phyloP scores from a whole-genome alignment of 257 asterid genomes.

The Solanum commersonii region DNA sequence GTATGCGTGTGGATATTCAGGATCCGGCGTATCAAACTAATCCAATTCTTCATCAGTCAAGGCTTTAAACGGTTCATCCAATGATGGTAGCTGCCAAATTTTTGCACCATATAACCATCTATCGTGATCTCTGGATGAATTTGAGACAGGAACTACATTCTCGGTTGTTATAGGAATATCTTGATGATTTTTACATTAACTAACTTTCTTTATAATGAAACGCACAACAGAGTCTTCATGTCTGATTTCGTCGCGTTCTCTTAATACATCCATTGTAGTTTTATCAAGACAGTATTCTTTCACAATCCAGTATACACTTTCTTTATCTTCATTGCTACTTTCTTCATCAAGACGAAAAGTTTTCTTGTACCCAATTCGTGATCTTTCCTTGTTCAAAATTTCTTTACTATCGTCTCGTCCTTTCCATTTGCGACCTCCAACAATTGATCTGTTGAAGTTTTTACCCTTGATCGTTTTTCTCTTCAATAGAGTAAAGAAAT shows the following conservation, averaged over 20 bases:
- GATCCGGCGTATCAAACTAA: not conserved
- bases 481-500: not conserved
- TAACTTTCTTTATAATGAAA: not conserved
- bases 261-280: not conserved
- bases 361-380: not conserved
- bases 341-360: not conserved
- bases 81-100: not conserved
- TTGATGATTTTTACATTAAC: too few species aligned
- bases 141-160: not conserved
- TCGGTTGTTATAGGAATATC: too few species aligned
- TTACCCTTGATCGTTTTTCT: not conserved
- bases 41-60: not conserved
- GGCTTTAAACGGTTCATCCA: not conserved
- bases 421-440: not conserved
- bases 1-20: not conserved
- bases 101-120: not conserved
- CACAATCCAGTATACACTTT: not conserved
- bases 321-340: not conserved
- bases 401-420: not conserved
- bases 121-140: not conserved
- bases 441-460: not conserved
- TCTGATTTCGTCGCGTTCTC: not conserved
- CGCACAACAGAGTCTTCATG: not conserved
- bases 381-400: not conserved
- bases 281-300: not conserved